Base-by-base conservation (phyloP, 129 eudicot genomes). In the Escallonia herrerae region DNA sequence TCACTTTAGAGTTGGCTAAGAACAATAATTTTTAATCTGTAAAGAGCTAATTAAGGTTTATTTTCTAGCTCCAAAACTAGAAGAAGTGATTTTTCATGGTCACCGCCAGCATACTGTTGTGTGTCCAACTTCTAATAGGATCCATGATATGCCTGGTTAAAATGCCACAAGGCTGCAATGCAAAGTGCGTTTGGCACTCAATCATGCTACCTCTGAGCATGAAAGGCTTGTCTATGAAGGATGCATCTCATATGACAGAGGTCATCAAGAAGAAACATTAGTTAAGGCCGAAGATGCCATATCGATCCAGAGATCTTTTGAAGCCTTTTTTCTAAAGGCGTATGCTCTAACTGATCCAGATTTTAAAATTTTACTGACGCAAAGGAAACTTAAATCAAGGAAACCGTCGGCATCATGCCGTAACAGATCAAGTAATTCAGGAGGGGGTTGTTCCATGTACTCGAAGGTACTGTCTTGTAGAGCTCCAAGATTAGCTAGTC, bases 211-310 rank as follows among this genome's bases (percentile, higher is more conserved):
- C 7, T 69, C 85, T 14, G 85, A 81, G 11, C 87, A 85, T 9
- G 91, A 85, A 68, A 85, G 87, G 69, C 87, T 85, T 66, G 75
- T 85, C 65, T 85, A 85, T 56, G 91, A 85, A 73, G 91, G 91
- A 10, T 85, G 91, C 87, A 72, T 85, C 47, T 67, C 80, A 41
- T 85, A 85, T 63, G 91, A 85, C 59, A 85, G 87, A 5, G 87
- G 91, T 13, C 77, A 78, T 68, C 82, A 81, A 15, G 75, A 78
- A 64, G 87, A 81, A 81, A 85, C 91, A 40, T 70, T 85, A 69
- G 82, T 83, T 5, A 85, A 85, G 77, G 91, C 87, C 46, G 91
- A 85, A 50, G 84, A 85, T 14, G 83, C 91, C 52, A 81, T 85
- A 41, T 64, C 74, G 14, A 64, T 81, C 41, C 80, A 71, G 74